Evolutionary conservation across 768 basidiomycete genomes (phyloP).

Genomic region (Lentinula edodes): DNA sequence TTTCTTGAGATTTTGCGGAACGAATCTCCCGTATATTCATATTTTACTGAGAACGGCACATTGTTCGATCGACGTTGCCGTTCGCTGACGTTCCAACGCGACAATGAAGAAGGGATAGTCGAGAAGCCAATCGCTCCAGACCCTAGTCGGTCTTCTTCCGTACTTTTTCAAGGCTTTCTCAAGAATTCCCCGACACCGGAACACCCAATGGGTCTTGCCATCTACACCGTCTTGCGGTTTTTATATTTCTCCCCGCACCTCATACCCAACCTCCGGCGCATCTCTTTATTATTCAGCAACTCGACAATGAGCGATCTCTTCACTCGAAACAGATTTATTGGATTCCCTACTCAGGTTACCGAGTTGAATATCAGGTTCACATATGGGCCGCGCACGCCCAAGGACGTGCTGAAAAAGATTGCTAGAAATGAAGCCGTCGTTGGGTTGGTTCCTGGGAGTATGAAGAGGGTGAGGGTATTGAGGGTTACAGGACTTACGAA

Average conservation of each 20-base stretch:
- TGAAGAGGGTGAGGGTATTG: background rate
- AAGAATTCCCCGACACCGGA: background rate
- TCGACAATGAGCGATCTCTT: background rate
- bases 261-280: background rate
- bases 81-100: conserved; percentile 1
- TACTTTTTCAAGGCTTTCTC: background rate
- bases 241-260: background rate
- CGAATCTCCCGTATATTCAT: background rate
- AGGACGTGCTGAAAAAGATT: background rate
- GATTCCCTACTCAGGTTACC: background rate
- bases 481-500: background rate
- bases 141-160: background rate
- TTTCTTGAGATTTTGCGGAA: background rate
- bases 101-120: background rate
- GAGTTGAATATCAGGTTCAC: background rate
- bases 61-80: background rate
- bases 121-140: background rate
- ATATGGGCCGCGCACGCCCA: background rate
- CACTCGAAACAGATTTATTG: background rate
- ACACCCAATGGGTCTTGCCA: conserved; percentile 1
- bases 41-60: background rate
- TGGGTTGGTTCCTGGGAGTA: background rate
- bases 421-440: background rate
- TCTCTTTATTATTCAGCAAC: background rate
- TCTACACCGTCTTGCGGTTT: background rate